These are phyloP conservation scores for Cadophora gregata DNA, from an alignment of 2,329 filamentous ascomycete genomes.

Conservation along the genomic window DNA sequence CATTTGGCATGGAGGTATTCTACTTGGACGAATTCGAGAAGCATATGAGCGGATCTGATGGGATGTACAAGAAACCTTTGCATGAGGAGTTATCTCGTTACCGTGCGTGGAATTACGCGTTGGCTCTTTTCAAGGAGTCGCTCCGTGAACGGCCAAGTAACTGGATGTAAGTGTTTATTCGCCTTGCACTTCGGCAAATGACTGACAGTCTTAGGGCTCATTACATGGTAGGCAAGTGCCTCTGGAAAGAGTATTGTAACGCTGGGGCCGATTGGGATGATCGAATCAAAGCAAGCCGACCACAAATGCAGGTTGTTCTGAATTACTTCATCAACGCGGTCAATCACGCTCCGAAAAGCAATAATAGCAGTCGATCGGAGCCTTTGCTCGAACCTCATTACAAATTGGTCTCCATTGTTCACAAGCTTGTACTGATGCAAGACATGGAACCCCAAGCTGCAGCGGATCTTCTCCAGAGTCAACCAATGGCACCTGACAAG, in stretches of 20 bases:
- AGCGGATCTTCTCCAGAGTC: constrained; percentile 45
- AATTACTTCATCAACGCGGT: constrained; percentile 64
- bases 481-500: constrained; percentile 41
- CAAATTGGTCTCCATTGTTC: constrained; percentile 69
- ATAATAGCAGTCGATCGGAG: constrained; percentile 64
- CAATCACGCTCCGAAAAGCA: constrained; percentile 63
- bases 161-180: constrained; percentile 60
- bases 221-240: constrained; percentile 73
- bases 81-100: constrained; percentile 64
- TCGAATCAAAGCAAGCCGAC: constrained; percentile 44
- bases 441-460: constrained; percentile 39
- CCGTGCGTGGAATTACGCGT: constrained; percentile 69
- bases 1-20: constrained; percentile 72
- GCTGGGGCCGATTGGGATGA: constrained; percentile 49
- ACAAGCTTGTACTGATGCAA: constrained; percentile 63
- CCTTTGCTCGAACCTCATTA: constrained; percentile 76
- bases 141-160: constrained; percentile 62
- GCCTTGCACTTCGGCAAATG: background rate
- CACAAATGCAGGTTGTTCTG: constrained; percentile 54
- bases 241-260: constrained; percentile 71
- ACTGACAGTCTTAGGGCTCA: constrained; percentile 55
- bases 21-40: constrained; percentile 64
- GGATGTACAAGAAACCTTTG: constrained; percentile 62
- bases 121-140: constrained; percentile 64
- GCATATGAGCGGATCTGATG: constrained; percentile 60